These are phyloP conservation scores for Ophidiomyces ophidiicola DNA, from an alignment of 2,329 filamentous ascomycete species.

Conservation along the genomic window DNA sequence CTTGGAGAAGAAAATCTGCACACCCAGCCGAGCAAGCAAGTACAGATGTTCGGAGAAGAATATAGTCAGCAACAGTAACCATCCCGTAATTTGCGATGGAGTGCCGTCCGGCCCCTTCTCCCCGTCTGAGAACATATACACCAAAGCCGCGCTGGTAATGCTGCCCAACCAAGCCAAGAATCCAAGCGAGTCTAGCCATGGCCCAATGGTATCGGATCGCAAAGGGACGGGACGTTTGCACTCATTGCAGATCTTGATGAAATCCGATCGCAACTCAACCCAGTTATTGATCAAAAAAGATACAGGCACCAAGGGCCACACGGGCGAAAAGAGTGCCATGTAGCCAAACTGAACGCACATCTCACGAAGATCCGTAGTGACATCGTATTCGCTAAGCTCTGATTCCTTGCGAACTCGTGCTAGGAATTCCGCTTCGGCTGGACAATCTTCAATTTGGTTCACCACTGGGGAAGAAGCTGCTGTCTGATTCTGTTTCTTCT, in stretches of 20 bases:
- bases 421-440: constrained; percentile 71
- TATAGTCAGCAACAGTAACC: constrained; percentile 69
- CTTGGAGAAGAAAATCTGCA: constrained; percentile 62
- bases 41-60: constrained; percentile 84
- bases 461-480: constrained; percentile 31
- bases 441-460: constrained; percentile 49
- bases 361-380: constrained; percentile 80
- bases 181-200: constrained; percentile 73
- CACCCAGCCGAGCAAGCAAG: constrained; percentile 59
- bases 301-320: constrained; percentile 85
- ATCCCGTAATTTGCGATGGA: constrained; percentile 55
- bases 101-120: constrained; percentile 18
- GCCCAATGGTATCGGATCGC: constrained; percentile 85
- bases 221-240: constrained; percentile 82
- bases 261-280: constrained; percentile 86
- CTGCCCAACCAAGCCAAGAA: constrained; percentile 93
- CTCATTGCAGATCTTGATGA: constrained; percentile 82
- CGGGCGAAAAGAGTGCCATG: constrained; percentile 76
- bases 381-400: constrained; percentile 72
- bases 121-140: constrained; percentile 68
- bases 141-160: constrained; percentile 72
- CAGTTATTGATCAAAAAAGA: constrained; percentile 93
- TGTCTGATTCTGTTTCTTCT: constrained; percentile 16
- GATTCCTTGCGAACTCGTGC: constrained; percentile 70
- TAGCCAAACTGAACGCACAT: constrained; percentile 89